These are phyloP conservation scores for Lactarius vividus DNA, from an alignment of 768 basidiomycete genomes.

Conservation along the genomic window DNA sequence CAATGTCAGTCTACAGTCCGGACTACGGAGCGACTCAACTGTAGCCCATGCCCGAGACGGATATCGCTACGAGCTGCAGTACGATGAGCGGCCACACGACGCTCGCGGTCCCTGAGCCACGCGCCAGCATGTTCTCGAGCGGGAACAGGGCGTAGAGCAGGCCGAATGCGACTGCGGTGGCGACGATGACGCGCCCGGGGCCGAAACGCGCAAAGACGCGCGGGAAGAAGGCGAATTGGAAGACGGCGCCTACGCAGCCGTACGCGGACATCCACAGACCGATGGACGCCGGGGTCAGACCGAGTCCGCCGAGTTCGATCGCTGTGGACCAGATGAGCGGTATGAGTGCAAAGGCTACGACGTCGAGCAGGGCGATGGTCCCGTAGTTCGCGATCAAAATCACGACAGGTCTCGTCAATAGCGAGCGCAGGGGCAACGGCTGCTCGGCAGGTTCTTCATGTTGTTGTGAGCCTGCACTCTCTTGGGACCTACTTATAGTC, in stretches of 20 bases:
- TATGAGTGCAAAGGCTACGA: neutral
- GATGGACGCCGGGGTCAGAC: neutral
- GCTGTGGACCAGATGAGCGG: neutral
- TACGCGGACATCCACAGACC: slow-evolving; percentile 1
- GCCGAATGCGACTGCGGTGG: neutral
- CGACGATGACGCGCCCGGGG: neutral
- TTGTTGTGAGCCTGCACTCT: neutral
- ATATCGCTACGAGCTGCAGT: neutral
- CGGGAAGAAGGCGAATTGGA: neutral
- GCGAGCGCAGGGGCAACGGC: neutral
- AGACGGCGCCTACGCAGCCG: neutral
- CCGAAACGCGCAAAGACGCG: neutral
- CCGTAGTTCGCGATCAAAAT: neutral
- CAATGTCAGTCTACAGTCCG: neutral
- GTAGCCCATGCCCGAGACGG: neutral
- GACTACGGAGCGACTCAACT: neutral
- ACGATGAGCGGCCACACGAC: neutral
- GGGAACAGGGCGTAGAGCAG: slow-evolving; percentile 30
- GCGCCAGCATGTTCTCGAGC: slow-evolving; percentile 7
- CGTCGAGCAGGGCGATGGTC: neutral
- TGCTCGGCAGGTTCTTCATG: neutral
- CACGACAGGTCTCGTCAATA: neutral
- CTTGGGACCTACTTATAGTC: neutral
- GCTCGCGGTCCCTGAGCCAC: neutral
- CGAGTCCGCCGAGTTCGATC: neutral